Base-by-base conservation (phyloP, 208 protist genomes). In the Angomonas deanei region DNA sequence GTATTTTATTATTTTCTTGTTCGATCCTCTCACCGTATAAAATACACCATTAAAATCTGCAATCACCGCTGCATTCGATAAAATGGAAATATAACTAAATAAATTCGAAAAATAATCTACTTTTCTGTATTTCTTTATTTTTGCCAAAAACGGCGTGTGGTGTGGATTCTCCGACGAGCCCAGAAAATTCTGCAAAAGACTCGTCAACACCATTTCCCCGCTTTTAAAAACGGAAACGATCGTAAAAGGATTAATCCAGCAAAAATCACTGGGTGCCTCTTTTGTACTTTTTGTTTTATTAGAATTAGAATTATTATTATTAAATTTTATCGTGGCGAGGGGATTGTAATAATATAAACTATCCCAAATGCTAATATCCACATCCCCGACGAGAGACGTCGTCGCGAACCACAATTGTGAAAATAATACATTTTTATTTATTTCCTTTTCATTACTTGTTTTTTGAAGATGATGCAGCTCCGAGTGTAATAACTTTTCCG, bases 331-430 rank as follows among this genome's bases (percentile, higher is more conserved):
- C 2, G 74, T 66, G 55, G 72, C 80, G 15, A 91, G 63, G 17
- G 88, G 88, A 27, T 72, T 76, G 55, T 82, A 90, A 30, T 74
- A 77, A 55, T 88, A 84, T 13, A 68, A 56, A 26, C 74, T 82
- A 61, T 94, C 88, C 80, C 84, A 92, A 24, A 94, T 74, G 65
- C 71, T 78, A n/a, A 94, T 67, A 36, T 90, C 82, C 3, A 76
- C 61, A 38, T 85, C 82, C 30, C 77, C 82, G 19, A 64, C 71
- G 30, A 79, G 72, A 2, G 82, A 66, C 13, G 71, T 70, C 27
- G 87, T 86, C 46, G 84, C 88, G 57, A 94, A 83, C 84, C 84
- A 94, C 50, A 94, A 61, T 58, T 94, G 84, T 13, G 81, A 86
- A 24, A 74, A 68, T 11, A 91, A 66, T 1, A 73, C 26, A 50